Conservation (phyloP, 208 protist species). For the Leishmania mexicana region DNA sequence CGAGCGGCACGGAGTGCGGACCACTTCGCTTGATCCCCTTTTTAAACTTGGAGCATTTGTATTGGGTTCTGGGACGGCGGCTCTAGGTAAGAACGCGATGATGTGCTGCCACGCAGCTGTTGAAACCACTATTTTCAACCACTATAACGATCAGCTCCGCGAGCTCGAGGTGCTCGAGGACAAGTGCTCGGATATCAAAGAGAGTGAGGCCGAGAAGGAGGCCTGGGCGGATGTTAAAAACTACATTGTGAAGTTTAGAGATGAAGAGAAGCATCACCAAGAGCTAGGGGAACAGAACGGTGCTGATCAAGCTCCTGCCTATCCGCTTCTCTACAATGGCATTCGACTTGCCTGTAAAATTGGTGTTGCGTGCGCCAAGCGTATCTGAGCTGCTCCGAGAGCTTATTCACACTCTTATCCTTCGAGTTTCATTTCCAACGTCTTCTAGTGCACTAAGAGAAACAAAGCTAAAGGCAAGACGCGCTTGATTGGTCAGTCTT, state of each 20-base stretch:
- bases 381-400: constrained; percentile 33
- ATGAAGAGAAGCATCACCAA: constrained; percentile 89
- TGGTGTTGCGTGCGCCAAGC: constrained; percentile 71
- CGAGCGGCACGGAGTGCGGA: constrained; percentile 58
- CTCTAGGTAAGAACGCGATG: constrained; percentile 82
- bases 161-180: constrained; percentile 71
- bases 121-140: constrained; percentile 81
- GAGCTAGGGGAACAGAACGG: constrained; percentile 84
- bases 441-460: neutral
- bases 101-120: constrained; percentile 92
- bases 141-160: constrained; percentile 91
- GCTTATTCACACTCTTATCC: neutral
- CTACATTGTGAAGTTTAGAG: constrained; percentile 76
- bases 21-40: constrained; percentile 67
- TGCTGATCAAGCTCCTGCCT: constrained; percentile 63
- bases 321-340: constrained; percentile 83
- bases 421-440: neutral
- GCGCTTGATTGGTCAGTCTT: neutral
- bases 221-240: constrained; percentile 73
- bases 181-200: constrained; percentile 11
- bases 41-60: constrained; percentile 77
- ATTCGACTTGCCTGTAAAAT: constrained; percentile 78
- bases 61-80: constrained; percentile 72
- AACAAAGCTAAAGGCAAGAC: neutral
- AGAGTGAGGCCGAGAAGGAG: constrained; percentile 39